phyloP scores from a whole-genome alignment of 2,329 filamentous ascomycete species.

The Beauveria bassiana region DNA sequence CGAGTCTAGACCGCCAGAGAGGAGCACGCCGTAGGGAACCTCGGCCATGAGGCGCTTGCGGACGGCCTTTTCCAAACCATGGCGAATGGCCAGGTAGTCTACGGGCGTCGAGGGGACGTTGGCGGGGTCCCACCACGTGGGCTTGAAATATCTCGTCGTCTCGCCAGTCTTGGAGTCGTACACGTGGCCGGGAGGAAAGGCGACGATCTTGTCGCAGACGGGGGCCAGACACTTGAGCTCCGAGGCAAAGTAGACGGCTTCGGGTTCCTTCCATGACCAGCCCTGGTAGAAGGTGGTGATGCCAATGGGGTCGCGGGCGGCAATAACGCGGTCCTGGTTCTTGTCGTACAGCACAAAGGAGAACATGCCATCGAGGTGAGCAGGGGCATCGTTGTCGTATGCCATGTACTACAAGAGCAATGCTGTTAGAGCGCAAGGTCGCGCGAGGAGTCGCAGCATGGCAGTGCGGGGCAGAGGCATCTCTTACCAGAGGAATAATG shows the following conservation, averaged over 20 bases:
- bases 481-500: slow-evolving; percentile 84
- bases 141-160: slow-evolving; percentile 82
- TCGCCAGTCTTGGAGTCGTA: slow-evolving; percentile 89
- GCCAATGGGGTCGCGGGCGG: slow-evolving; percentile 92
- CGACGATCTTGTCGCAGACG: slow-evolving; percentile 90
- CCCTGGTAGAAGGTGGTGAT: slow-evolving; percentile 97
- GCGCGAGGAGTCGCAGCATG: neutral
- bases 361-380: slow-evolving; percentile 98
- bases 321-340: slow-evolving; percentile 82
- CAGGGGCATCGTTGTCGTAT: slow-evolving; percentile 84
- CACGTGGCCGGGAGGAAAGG: slow-evolving; percentile 91
- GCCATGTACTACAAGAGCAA: slow-evolving; percentile 64
- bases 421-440: neutral
- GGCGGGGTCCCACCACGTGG: slow-evolving; percentile 81
- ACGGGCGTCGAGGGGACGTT: slow-evolving; percentile 73
- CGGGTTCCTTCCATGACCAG: slow-evolving; percentile 74
- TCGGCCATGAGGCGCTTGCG: slow-evolving; percentile 98
- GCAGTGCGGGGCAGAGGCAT: neutral
- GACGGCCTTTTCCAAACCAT: slow-evolving; percentile 81
- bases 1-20: slow-evolving; percentile 93
- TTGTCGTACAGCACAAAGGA: slow-evolving; percentile 98
- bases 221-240: slow-evolving; percentile 90
- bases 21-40: slow-evolving; percentile 90
- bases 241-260: slow-evolving; percentile 88
- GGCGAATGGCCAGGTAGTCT: slow-evolving; percentile 74